phyloP scores from a whole-genome alignment of 768 basidiomycete species.

The Termitomyces sp. region DNA sequence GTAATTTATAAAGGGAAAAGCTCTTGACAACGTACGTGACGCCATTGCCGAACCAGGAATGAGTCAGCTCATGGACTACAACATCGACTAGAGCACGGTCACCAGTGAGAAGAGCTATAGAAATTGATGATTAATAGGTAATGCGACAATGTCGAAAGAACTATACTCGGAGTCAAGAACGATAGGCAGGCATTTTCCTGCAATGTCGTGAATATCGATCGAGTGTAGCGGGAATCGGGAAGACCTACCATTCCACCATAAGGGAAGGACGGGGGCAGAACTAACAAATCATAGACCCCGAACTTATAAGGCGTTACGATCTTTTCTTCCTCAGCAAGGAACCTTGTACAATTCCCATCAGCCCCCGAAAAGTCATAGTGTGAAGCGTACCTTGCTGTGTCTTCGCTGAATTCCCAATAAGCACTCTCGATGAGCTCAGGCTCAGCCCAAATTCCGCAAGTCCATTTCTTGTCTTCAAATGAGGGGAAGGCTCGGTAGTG shows the following conservation, averaged over 20 bases:
- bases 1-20: slow-evolving; percentile 21
- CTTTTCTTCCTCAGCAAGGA: slow-evolving; percentile 72
- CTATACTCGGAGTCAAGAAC: slow-evolving; percentile 82
- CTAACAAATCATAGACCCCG: slow-evolving; percentile 84
- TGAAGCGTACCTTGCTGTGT: slow-evolving; percentile 64
- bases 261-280: slow-evolving; percentile 90
- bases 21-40: slow-evolving; percentile 51
- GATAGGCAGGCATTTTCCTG: slow-evolving; percentile 89
- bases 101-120: slow-evolving; percentile 73
- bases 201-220: slow-evolving; percentile 3
- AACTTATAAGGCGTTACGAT: slow-evolving; percentile 76
- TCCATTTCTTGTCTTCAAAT: slow-evolving; percentile 68
- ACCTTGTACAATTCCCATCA: slow-evolving; percentile 38
- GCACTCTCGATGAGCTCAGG: slow-evolving; percentile 74
- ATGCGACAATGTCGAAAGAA: neutral
- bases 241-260: slow-evolving; percentile 77
- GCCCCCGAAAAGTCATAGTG: neutral
- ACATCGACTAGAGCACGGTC: slow-evolving; percentile 87
- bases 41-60: slow-evolving; percentile 94
- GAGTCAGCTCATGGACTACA: slow-evolving; percentile 81
- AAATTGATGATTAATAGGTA: neutral
- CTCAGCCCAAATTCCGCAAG: slow-evolving; percentile 87
- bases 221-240: neutral
- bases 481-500: slow-evolving; percentile 64
- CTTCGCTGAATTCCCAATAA: slow-evolving; percentile 86